Conservation (phyloP, 768 basidiomycete species). For the Rossbeevera mucosa region DNA sequence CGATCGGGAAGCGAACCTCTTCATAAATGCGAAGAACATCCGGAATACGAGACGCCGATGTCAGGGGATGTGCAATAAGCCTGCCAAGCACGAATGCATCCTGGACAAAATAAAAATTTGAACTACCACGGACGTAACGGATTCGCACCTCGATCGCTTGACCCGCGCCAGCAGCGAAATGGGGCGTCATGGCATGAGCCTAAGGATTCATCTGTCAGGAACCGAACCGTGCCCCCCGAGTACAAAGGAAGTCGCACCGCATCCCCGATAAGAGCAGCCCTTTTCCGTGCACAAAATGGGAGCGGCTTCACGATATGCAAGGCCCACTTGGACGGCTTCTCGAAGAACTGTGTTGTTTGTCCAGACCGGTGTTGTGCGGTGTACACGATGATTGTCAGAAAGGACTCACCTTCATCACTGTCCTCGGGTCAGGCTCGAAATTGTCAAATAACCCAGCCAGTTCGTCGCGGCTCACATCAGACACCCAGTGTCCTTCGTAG, state of each 20-base stretch:
- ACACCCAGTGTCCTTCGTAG: slow-evolving; percentile 33
- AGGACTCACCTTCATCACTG: slow-evolving; percentile 25
- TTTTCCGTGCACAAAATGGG: slow-evolving; percentile 34
- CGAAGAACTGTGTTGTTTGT: slow-evolving; percentile 27
- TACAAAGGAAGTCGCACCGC: slow-evolving; percentile 30
- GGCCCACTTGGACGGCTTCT: slow-evolving; percentile 40
- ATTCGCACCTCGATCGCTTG: slow-evolving; percentile 23
- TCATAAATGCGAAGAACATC: slow-evolving; percentile 11
- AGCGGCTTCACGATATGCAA: slow-evolving; percentile 41
- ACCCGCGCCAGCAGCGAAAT: slow-evolving; percentile 23
- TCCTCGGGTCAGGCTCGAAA: slow-evolving; percentile 35
- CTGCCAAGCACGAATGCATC: slow-evolving; percentile 23
- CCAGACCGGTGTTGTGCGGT: neutral
- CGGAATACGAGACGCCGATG: neutral
- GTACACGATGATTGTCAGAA: neutral
- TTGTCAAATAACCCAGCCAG: slow-evolving; percentile 26
- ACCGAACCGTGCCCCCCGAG: too few relatives aligned
- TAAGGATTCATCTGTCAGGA: neutral
- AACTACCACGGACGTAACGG: neutral
- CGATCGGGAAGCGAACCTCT: slow-evolving; percentile 12
- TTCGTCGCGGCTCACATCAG: slow-evolving; percentile 29
- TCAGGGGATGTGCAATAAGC: slow-evolving; percentile 22
- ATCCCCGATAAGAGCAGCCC: slow-evolving; percentile 36
- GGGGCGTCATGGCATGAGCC: slow-evolving; percentile 26
- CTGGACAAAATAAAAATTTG: neutral